These are phyloP conservation scores for Anthostomella pinea DNA, from an alignment of 2,329 filamentous ascomycete genomes.

Conservation along the genomic window DNA sequence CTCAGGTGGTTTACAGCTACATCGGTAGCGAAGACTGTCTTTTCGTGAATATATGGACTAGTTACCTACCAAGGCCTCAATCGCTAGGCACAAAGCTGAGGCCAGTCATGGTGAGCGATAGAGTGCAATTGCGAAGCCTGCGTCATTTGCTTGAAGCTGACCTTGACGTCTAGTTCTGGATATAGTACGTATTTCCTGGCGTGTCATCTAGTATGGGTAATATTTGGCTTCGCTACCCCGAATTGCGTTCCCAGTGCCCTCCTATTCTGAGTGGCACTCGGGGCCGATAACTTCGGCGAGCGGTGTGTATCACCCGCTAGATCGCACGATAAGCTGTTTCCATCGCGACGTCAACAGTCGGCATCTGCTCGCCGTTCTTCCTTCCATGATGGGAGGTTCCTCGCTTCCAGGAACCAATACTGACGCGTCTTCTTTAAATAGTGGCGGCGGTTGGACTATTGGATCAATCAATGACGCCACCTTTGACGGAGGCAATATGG, in stretches of 20 bases:
- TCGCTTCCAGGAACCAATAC: background rate
- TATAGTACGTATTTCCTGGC: slow-evolving; percentile 14
- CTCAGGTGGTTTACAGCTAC: slow-evolving; percentile 32
- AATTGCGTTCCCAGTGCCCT: too few relatives aligned
- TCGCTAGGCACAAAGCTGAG: slow-evolving; percentile 26
- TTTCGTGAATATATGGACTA: slow-evolving; percentile 45
- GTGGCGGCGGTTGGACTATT: slow-evolving; percentile 53
- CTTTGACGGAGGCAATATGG: slow-evolving; percentile 54
- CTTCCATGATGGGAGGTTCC: too few relatives aligned
- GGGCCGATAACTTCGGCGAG: too few relatives aligned
- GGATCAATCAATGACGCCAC: slow-evolving; percentile 40
- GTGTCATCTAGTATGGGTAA: too few relatives aligned
- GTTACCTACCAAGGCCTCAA: slow-evolving; percentile 34
- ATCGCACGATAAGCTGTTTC: too few relatives aligned
- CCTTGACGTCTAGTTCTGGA: slow-evolving; percentile 10
- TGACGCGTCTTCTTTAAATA: background rate
- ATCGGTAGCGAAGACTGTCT: slow-evolving; percentile 44
- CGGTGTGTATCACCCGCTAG: too few relatives aligned
- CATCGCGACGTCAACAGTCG: too few relatives aligned
- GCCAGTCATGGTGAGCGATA: slow-evolving; percentile 32
- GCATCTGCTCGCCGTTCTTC: too few relatives aligned
- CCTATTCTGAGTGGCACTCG: too few relatives aligned
- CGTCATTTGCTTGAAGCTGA: too few relatives aligned
- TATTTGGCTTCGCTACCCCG: too few relatives aligned
- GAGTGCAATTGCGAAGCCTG: too few relatives aligned